phyloP scores from a whole-genome alignment of 2,329 filamentous ascomycete species.

The Zymoseptoria brevis region DNA sequence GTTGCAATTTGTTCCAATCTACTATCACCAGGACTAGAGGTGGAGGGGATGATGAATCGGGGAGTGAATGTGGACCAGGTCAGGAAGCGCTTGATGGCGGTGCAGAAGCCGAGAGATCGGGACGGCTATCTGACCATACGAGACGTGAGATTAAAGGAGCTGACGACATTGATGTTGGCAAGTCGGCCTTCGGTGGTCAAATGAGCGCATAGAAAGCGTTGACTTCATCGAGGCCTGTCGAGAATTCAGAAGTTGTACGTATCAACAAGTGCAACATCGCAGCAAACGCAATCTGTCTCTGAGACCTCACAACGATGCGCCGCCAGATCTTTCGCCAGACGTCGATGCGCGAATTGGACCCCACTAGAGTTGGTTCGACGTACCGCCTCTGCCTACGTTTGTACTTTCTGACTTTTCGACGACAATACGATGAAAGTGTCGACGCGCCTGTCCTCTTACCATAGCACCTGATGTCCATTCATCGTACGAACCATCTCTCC shows the following conservation, averaged over 20 bases:
- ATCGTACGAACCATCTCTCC: neutral
- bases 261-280: neutral
- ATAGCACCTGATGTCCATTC: neutral
- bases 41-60: neutral
- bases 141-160: neutral
- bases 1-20: neutral
- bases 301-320: neutral
- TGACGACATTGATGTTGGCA: neutral
- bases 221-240: neutral
- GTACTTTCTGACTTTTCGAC: neutral
- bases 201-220: neutral
- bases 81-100: neutral
- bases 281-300: neutral
- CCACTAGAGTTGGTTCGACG: neutral
- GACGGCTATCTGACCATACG: neutral
- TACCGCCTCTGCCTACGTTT: neutral
- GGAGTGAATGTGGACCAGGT: neutral
- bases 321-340: neutral
- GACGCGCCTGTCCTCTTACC: neutral
- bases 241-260: neutral
- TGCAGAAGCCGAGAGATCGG: neutral
- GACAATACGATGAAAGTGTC: neutral
- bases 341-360: neutral
- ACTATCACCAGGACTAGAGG: neutral
- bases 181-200: neutral